Evolutionary conservation across 495 filamentous ascomycete genomes (phyloP).

Genomic region (Xylaria grammica): DNA sequence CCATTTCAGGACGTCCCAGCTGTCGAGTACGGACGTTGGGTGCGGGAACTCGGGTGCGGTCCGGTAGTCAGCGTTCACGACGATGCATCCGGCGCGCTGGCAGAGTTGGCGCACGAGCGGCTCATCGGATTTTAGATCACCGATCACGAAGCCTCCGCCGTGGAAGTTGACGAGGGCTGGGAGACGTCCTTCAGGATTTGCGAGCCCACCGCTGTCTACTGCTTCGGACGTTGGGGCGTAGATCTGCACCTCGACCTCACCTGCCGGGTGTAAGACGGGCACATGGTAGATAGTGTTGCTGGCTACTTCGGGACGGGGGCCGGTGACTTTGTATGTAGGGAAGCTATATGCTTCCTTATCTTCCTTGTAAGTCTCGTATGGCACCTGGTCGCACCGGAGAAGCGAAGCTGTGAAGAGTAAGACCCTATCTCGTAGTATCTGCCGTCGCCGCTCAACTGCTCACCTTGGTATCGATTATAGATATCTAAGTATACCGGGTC

Average conservation of each 20-base stretch:
- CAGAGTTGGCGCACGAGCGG: slow-evolving; percentile 61
- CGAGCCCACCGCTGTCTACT: slow-evolving; percentile 31
- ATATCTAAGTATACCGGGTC: slow-evolving; percentile 43
- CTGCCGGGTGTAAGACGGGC: slow-evolving; percentile 38
- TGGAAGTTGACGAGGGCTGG: slow-evolving; percentile 68
- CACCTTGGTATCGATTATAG: slow-evolving; percentile 45
- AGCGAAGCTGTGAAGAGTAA: slow-evolving; percentile 19
- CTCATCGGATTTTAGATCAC: slow-evolving; percentile 62
- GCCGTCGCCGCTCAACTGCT: background rate
- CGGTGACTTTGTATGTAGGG: slow-evolving; percentile 32
- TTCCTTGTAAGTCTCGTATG: slow-evolving; percentile 43
- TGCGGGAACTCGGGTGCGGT: slow-evolving; percentile 44
- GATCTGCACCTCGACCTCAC: slow-evolving; percentile 41
- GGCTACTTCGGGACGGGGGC: slow-evolving; percentile 36
- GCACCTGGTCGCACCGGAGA: slow-evolving; percentile 43
- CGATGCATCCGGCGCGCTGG: slow-evolving; percentile 54
- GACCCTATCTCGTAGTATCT: background rate
- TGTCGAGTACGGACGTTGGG: slow-evolving; percentile 40
- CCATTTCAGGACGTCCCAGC: slow-evolving; percentile 52
- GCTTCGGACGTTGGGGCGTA: slow-evolving; percentile 41
- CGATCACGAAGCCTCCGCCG: slow-evolving; percentile 71
- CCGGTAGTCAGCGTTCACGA: slow-evolving; percentile 52
- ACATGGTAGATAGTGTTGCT: slow-evolving; percentile 38
- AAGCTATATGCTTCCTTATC: slow-evolving; percentile 41
- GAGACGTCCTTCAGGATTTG: slow-evolving; percentile 34